phyloP scores from a whole-genome alignment of 164 flowering plant genomes.

The Chimonanthus praecox region DNA sequence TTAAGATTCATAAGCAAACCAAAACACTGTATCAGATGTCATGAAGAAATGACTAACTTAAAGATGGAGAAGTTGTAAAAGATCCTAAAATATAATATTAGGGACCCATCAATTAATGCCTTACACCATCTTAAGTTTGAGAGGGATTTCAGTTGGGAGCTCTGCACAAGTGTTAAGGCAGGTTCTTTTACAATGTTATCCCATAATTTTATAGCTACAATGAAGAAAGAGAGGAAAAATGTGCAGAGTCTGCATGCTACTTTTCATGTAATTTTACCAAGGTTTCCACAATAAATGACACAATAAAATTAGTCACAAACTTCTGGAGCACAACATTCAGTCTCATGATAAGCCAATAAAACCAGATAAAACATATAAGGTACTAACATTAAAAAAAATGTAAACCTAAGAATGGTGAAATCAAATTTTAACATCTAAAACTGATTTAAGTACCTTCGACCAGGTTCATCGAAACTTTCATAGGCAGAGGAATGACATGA shows the following conservation, averaged over 20 bases:
- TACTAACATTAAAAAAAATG: too few species aligned
- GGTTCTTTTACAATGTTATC: neutral
- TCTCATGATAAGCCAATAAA: neutral
- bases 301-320: neutral
- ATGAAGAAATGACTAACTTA: neutral
- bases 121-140: neutral
- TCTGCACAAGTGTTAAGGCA: neutral
- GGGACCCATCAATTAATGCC: neutral
- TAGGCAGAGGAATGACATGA: constrained; percentile 50
- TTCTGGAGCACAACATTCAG: neutral
- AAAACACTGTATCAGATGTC: neutral
- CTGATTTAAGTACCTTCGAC: constrained; percentile 58
- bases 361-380: neutral
- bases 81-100: neutral
- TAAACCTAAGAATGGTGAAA: neutral
- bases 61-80: neutral
- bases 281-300: neutral
- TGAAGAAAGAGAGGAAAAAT: neutral
- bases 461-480: constrained; percentile 85
- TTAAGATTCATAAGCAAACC: neutral
- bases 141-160: neutral
- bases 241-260: neutral
- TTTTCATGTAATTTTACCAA: neutral
- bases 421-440: neutral
- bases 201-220: neutral